These are phyloP conservation scores for Tetradesmus lagerheimii DNA, from an alignment of 139 green algal species.

Conservation along the genomic window DNA sequence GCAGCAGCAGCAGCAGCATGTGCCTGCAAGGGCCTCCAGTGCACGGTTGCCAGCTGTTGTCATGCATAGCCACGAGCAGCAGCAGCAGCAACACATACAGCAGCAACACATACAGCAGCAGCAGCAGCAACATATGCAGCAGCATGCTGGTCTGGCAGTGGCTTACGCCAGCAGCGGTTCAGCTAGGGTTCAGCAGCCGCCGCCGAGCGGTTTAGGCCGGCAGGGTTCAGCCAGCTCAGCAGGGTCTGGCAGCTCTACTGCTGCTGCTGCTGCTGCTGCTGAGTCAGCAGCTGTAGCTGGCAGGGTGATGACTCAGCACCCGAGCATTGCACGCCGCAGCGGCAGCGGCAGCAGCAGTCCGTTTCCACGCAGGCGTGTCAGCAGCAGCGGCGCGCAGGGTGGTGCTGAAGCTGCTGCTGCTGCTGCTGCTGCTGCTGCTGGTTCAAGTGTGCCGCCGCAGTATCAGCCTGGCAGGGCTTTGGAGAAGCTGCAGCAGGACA, in stretches of 20 bases:
- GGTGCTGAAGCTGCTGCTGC: not conserved
- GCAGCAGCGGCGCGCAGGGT: not conserved
- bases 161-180: not conserved
- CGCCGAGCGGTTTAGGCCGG: not conserved
- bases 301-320: not conserved
- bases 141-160: not conserved
- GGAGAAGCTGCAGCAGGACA: conserved; percentile 41
- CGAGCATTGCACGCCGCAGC: not conserved
- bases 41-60: not conserved
- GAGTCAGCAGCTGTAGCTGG: not conserved
- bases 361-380: not conserved
- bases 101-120: not conserved
- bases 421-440: not conserved
- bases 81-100: not conserved
- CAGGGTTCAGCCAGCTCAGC: conserved; percentile 4
- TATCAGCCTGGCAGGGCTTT: not conserved
- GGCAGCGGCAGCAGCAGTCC: conserved; percentile 32
- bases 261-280: conserved; percentile 10
- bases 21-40: not conserved
- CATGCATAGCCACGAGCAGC: not conserved
- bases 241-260: not conserved
- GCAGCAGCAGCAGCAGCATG: not conserved
- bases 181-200: not conserved
- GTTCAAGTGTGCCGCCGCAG: not conserved
- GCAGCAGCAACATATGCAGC: not conserved